Evolutionary conservation across 2,329 filamentous ascomycete genomes (phyloP), one percentile per base, ranked within the genome.

Genomic region (Paecilomyces formosus): DNA sequence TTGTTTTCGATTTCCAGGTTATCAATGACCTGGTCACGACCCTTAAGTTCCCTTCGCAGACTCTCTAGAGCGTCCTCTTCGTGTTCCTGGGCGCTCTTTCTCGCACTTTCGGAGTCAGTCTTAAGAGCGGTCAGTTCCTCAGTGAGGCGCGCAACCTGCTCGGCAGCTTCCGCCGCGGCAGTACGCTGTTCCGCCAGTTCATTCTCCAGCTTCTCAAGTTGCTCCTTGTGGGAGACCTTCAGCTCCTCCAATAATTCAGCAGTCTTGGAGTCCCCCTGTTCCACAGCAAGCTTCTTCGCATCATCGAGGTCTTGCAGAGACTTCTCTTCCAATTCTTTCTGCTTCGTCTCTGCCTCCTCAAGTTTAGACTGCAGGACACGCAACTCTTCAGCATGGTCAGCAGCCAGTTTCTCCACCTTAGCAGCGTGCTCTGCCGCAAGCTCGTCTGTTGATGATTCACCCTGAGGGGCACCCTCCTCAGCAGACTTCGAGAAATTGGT

Each of bases 1-100:
- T 72, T 64, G 55, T 73, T 69, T 58, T 78, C 76, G 21, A 65
- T 65, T 54, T 76, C 70, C 22, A 76, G 68, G 33, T 70, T 74
- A 24, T 75, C 71, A 33, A 74, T 70, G 3, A 75, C 73, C 24
- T 71, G 71, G 21, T 73, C 70, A 1, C 67, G 68, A 50, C 68
- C 71, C 60, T 74, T 70, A 53, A 72, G 63, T 61, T 77, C 70
- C 51, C 67, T 62, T 55, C 71, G 60, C 26, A 74, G 61, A 56
- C 61, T 64, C 53, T 76, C 67, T 24, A 69, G 58, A 28, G 66
- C 67, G 18, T 63, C 51, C 3, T 68, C 69, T 53, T 76, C 73
- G 33, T 74, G 68, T 12, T 70, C 68, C 26, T 67, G 61, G 4
- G 66, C 57, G 45, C 56, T 54, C 45, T 68, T 66, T 3, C 60